Conservation (phyloP, 495 filamentous ascomycete genomes). For the Neurospora hispaniola region DNA sequence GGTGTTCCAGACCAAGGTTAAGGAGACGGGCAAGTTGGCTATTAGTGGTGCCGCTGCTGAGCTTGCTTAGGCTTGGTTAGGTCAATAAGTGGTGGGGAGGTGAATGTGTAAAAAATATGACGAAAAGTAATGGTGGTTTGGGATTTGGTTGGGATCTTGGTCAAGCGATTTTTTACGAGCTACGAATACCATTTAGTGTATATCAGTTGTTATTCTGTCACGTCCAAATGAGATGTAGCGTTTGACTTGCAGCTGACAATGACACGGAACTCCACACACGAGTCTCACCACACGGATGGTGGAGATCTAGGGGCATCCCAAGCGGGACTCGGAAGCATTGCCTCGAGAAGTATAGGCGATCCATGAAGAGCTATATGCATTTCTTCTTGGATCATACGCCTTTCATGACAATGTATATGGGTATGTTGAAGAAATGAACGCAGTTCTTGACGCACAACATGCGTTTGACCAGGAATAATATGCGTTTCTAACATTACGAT, state of each 20-base stretch:
- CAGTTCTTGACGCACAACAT: not conserved
- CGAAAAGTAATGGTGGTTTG: not conserved
- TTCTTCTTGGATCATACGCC: not conserved
- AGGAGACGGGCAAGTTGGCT: slow-evolving; percentile 91
- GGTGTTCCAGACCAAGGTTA: slow-evolving; percentile 86
- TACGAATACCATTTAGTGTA: not conserved
- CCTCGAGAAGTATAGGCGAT: not conserved
- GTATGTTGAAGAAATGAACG: not conserved
- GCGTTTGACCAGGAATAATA: not conserved
- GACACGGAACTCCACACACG: not conserved
- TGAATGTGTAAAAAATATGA: not conserved
- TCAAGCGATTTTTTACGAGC: not conserved
- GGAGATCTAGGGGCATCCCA: not conserved
- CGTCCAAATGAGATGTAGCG: not conserved
- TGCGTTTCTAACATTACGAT: not conserved
- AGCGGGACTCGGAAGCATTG: not conserved
- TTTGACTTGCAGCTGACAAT: not conserved
- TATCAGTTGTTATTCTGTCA: not conserved
- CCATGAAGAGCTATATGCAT: not conserved
- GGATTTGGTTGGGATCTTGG: not conserved
- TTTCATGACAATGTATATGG: not conserved
- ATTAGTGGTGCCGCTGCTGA: slow-evolving; percentile 85
- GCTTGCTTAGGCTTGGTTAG: slow-evolving; percentile 50
- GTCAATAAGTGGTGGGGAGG: not conserved
- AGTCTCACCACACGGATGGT: not conserved